Percentiles rank a stretch among this genome's conserved stretches.
These are phyloP conservation scores for Conticribra weissflogii DNA, from an alignment of 108 stramenopile genomes.

Conservation along the genomic window DNA sequence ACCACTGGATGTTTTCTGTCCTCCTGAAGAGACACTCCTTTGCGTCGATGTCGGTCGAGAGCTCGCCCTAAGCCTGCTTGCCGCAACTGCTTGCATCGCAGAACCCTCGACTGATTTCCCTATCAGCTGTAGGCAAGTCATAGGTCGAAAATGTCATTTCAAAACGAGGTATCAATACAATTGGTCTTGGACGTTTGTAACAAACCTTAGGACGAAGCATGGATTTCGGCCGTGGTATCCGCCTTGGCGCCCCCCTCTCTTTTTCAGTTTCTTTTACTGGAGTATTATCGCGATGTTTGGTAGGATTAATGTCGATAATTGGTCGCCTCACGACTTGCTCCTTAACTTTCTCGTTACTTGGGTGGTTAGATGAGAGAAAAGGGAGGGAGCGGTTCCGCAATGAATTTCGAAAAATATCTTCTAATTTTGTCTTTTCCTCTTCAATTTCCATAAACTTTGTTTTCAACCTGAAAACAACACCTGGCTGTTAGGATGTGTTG, in stretches of 20 bases:
- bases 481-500: neutral
- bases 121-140: conserved; percentile 35
- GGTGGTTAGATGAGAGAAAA: conserved; percentile 8
- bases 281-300: conserved; percentile 13
- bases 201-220: conserved; percentile 66
- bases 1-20: neutral
- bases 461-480: conserved; percentile 1
- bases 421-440: conserved; percentile 14
- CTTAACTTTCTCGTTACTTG: conserved; percentile 14
- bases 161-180: neutral
- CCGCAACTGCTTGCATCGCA: conserved; percentile 76
- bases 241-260: conserved; percentile 31
- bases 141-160: neutral
- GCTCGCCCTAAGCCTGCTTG: conserved; percentile 28
- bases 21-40: conserved; percentile 7
- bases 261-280: conserved; percentile 4
- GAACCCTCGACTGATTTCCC: conserved; percentile 83
- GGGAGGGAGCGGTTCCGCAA: conserved; percentile 24
- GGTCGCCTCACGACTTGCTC: conserved; percentile 6
- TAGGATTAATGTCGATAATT: conserved; percentile 5
- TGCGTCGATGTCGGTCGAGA: conserved; percentile 19
- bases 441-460: conserved; percentile 41
- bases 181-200: neutral
- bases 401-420: conserved; percentile 14
- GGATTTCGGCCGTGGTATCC: conserved; percentile 59